phyloP scores from a whole-genome alignment of 495 filamentous ascomycete genomes.

The Copromyces sp. region DNA sequence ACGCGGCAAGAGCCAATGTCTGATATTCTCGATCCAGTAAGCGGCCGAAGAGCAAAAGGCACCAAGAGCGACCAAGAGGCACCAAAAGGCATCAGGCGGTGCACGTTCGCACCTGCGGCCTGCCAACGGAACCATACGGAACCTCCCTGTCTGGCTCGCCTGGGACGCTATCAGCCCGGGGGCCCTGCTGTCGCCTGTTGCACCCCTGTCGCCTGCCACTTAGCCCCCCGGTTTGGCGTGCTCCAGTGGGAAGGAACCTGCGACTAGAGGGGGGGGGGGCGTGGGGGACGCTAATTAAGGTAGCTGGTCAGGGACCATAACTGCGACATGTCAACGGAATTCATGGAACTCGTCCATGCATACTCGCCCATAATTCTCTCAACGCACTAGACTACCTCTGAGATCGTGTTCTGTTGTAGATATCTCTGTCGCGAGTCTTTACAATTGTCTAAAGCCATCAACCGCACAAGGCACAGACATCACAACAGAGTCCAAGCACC shows the following conservation, averaged over 20 bases:
- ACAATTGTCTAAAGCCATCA: neutral
- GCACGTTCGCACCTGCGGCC: neutral
- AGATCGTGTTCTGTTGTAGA: neutral
- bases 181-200: neutral
- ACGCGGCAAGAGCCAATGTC: neutral
- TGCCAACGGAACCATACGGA: neutral
- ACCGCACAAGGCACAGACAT: neutral
- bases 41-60: neutral
- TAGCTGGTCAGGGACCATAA: neutral
- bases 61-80: neutral
- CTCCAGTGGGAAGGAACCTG: neutral
- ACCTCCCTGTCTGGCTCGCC: neutral
- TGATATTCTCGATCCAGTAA: neutral
- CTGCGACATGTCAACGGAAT: neutral
- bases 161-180: neutral
- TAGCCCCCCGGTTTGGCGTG: neutral
- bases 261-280: neutral
- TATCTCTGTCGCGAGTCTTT: neutral
- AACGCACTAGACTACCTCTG: neutral
- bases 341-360: neutral
- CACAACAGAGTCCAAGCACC: neutral
- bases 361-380: neutral
- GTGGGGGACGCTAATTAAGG: neutral
- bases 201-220: neutral
- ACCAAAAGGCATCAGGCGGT: neutral